Evolutionary conservation across 257 asterid genomes (phyloP).

Genomic region (Cinchona pubescens): DNA sequence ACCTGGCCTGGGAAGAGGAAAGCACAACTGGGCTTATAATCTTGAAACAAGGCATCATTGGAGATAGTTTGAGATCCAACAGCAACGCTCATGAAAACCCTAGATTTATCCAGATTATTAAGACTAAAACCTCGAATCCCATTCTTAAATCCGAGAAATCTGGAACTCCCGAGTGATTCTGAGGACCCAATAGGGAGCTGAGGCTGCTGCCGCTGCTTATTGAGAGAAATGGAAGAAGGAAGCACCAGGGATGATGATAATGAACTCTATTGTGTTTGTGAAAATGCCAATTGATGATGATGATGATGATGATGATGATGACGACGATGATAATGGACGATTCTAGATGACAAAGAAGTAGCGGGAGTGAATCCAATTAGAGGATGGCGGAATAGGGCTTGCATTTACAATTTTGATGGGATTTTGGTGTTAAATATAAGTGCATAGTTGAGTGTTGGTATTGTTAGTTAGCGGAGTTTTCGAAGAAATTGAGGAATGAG

Average conservation of each 20-base stretch:
- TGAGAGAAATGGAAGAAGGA: slow-evolving; percentile 53
- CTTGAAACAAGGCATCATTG: slow-evolving; percentile 66
- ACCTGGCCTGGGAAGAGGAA: slow-evolving; percentile 99
- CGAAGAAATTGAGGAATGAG: slow-evolving; percentile 35
- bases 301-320: background rate
- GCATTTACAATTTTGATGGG: slow-evolving; percentile 13
- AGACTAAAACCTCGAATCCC: slow-evolving; percentile 41
- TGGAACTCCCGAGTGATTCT: slow-evolving; percentile 33
- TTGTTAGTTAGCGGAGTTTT: slow-evolving; percentile 42
- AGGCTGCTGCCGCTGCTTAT: slow-evolving; percentile 25
- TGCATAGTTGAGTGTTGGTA: background rate
- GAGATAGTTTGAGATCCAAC: slow-evolving; percentile 62
- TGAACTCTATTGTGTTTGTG: slow-evolving; percentile 39
- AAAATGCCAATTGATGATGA: slow-evolving; percentile 9
- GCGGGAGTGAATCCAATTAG: slow-evolving; percentile 11
- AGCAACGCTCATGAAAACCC: slow-evolving; percentile 65
- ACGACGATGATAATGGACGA: background rate
- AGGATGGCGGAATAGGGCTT: slow-evolving; percentile 22
- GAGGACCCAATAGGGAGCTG: slow-evolving; percentile 32
- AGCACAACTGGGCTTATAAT: slow-evolving; percentile 74
- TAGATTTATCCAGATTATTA: slow-evolving; percentile 45
- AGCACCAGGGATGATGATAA: slow-evolving; percentile 43
- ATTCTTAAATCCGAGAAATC: slow-evolving; percentile 36
- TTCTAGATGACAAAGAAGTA: too few species aligned
- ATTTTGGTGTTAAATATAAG: background rate